Base-by-base conservation (phyloP, 129 eudicot species). In the Heracleum sosnowskyi region DNA sequence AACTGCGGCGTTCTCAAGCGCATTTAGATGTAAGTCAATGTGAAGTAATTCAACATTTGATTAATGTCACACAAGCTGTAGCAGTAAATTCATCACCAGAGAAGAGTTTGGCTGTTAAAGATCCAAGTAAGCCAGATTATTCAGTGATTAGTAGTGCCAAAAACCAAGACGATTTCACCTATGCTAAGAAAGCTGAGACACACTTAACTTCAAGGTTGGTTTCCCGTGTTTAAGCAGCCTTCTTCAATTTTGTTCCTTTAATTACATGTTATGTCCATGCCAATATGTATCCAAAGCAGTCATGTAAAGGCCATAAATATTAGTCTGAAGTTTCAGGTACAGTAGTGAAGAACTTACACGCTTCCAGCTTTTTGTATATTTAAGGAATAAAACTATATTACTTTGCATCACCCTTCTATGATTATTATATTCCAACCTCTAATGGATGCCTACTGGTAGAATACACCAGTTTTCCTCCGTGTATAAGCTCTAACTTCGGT, bases 21-120 rank as follows among this genome's bases (percentile, higher is more conserved):
- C 81, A 89, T 84, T 83, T 82, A 49, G 99, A 96, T 85, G 90
- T 89, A 11, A 79, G 83, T 74, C 97, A 96, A 73, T 91, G 99
- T 79, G 95, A 95, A 92, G 97, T 96, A 75, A 96, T 96, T 68
- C 92, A 92, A 57, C 97, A 90, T 80, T 87, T 96, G 82, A 86
- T 92, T 49, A 95, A 87, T 55, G 97, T 96, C 55, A 89, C 97
- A 20, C 86, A 96, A 83, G 86, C 86, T 84, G 92, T 88, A 66
- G 97, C 97, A 73, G 81, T 89, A 71, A 78, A 78, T 29, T 80
- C 96, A 78, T 64, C 80, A 63, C 87, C 86, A 62, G 90, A 88
- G 47, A 78, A 91, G 79, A 81, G 80, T 87, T 80, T 89, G 34
- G 87, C 91, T 17, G 73, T 76, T 42, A 88, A 80, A 85, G 76